phyloP scores from a whole-genome alignment of 2,329 filamentous ascomycete species.

The Cercospora sp. region DNA sequence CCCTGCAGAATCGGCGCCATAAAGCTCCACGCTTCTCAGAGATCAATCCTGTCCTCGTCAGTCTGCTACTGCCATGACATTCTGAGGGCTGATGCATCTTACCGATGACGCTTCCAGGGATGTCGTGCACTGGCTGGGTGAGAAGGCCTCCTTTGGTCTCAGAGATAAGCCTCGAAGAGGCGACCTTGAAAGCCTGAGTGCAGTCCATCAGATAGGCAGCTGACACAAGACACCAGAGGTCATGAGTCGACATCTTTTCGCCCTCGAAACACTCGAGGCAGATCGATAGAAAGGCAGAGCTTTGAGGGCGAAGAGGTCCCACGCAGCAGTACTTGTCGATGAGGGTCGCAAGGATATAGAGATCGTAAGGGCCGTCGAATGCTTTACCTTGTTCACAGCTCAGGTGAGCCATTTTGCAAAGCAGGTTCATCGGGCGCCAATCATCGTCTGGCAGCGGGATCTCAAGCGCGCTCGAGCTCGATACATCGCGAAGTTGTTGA shows the following conservation, averaged over 20 bases:
- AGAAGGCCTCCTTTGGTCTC: neutral
- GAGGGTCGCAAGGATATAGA: neutral
- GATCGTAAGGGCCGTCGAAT: neutral
- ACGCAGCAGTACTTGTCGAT: neutral
- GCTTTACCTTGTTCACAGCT: neutral
- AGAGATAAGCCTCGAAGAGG: neutral
- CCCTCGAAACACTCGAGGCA: neutral
- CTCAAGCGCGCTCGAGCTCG: neutral
- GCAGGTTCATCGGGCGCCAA: neutral
- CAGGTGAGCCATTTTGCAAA: conserved; percentile 9
- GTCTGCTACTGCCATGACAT: neutral
- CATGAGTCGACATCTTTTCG: neutral
- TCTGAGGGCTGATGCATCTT: neutral
- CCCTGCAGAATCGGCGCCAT: neutral
- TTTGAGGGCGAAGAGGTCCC: neutral
- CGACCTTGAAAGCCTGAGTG: neutral
- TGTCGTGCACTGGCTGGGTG: neutral
- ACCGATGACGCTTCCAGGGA: neutral
- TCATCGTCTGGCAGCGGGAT: conserved; percentile 16
- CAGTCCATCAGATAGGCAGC: neutral
- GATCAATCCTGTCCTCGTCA: neutral
- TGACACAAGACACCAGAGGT: neutral
- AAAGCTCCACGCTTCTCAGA: neutral
- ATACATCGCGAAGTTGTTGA: neutral
- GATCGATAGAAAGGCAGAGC: neutral